These are phyloP conservation scores for Tolypocladium ovalisporum DNA, from an alignment of 2,329 filamentous ascomycete genomes.

Conservation along the genomic window DNA sequence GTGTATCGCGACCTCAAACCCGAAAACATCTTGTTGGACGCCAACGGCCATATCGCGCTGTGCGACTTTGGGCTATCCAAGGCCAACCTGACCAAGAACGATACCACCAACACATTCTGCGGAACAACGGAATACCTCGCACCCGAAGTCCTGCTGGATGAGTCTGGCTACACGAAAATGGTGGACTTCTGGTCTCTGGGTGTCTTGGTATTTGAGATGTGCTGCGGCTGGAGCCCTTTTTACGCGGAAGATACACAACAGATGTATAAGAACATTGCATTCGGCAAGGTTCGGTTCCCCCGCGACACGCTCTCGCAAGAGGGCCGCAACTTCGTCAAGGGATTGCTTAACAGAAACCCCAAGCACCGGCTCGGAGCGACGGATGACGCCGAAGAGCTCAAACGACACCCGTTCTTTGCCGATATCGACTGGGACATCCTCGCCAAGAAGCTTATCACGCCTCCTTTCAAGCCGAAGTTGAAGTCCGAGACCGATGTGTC, in stretches of 20 bases:
- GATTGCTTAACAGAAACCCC: slow-evolving; percentile 89
- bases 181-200: slow-evolving; percentile 99
- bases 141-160: slow-evolving; percentile 87
- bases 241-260: slow-evolving; percentile 98
- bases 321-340: slow-evolving; percentile 96
- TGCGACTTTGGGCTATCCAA: slow-evolving; percentile 98
- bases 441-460: slow-evolving; percentile 81
- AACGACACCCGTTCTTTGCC: slow-evolving; percentile 85
- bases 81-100: slow-evolving; percentile 91
- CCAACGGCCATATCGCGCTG: slow-evolving; percentile 93
- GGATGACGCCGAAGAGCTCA: slow-evolving; percentile 86
- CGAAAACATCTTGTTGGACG: slow-evolving; percentile 93
- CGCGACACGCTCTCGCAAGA: slow-evolving; percentile 89
- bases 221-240: slow-evolving; percentile 97
- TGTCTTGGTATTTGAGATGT: slow-evolving; percentile 98
- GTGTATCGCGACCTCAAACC: slow-evolving; percentile 97
- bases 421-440: slow-evolving; percentile 91
- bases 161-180: slow-evolving; percentile 98
- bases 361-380: slow-evolving; percentile 88
- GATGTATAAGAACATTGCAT: slow-evolving; percentile 99
- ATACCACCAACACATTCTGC: slow-evolving; percentile 97
- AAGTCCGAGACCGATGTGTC: slow-evolving; percentile 94
- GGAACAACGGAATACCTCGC: slow-evolving; percentile 96
- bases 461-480: slow-evolving; percentile 95
- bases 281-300: slow-evolving; percentile 95